Conservation (phyloP, 345 rosid species). For the Citrus inodora region DNA sequence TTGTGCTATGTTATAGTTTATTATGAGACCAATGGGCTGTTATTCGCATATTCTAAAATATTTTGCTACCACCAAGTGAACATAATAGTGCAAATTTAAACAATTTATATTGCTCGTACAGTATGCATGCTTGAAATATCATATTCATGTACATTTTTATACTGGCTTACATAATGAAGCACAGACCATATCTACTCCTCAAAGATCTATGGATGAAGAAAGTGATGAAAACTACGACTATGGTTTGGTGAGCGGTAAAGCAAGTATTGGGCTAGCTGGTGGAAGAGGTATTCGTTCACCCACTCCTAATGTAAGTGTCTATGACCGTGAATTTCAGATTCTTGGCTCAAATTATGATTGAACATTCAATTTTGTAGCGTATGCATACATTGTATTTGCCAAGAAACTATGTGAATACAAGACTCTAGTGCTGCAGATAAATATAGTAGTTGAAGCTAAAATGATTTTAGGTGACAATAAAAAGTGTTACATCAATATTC, state of each 20-base stretch:
- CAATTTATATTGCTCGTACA: neutral
- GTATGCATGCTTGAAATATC: neutral
- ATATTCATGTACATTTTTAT: neutral
- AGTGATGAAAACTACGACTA: constrained; percentile 31
- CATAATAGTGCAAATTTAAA: neutral
- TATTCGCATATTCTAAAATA: neutral
- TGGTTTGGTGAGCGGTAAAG: constrained; percentile 21
- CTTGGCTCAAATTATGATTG: neutral
- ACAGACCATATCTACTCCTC: constrained; percentile 32
- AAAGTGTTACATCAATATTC: neutral
- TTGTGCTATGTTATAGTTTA: neutral
- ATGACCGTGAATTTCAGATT: neutral
- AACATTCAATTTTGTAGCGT: neutral
- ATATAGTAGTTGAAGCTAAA: neutral
- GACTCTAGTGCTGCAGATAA: no score
- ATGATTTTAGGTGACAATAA: neutral
- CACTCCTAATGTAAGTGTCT: constrained; percentile 37
- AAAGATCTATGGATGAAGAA: constrained; percentile 33
- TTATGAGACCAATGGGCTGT: neutral
- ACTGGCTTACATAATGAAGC: constrained; percentile 1
- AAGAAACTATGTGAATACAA: neutral
- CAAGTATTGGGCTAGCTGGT: constrained; percentile 45
- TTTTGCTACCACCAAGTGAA: neutral
- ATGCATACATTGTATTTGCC: neutral
- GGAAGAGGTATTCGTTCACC: constrained; percentile 33